phyloP scores from a whole-genome alignment of 2,329 filamentous ascomycete species.

The Claviceps purpurea region DNA sequence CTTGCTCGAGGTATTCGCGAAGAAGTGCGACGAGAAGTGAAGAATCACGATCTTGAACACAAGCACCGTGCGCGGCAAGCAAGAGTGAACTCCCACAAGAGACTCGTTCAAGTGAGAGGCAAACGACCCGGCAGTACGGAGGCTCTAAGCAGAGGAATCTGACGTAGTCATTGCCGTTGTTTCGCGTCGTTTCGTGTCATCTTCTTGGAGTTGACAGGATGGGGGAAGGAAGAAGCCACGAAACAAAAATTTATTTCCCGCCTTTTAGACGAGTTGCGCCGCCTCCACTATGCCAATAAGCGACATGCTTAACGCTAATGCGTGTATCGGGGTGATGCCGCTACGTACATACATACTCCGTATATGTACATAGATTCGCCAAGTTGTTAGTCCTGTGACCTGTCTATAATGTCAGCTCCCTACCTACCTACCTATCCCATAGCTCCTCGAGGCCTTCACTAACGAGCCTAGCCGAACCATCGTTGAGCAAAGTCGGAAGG shows the following conservation, averaged over 20 bases:
- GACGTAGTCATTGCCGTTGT: conserved; percentile 18
- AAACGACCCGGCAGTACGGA: conserved; percentile 14
- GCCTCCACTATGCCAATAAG: conserved; percentile 10
- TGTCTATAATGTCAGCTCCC: no score
- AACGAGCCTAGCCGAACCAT: no score
- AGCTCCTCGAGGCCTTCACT: no score
- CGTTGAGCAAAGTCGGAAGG: no score
- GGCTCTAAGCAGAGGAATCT: conserved; percentile 7
- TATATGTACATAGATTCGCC: no score
- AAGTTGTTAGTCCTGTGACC: no score
- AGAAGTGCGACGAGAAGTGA: neutral
- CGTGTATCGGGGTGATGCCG: conserved; percentile 8
- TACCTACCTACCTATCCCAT: no score
- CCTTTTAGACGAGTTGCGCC: neutral
- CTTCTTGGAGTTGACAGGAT: conserved; percentile 9
- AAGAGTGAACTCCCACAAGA: neutral
- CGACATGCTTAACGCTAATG: neutral
- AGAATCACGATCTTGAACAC: conserved; percentile 7
- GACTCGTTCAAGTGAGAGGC: neutral
- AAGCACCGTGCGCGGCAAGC: neutral
- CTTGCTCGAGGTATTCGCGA: neutral
- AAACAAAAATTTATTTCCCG: neutral
- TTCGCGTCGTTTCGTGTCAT: conserved; percentile 19
- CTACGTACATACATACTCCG: neutral
- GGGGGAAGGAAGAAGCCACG: neutral